A percentile compares a stretch with the other conserved stretches of the same genome.
Conservation (phyloP, 768 basidiomycete species). For the Infundibulicybe gibba region DNA sequence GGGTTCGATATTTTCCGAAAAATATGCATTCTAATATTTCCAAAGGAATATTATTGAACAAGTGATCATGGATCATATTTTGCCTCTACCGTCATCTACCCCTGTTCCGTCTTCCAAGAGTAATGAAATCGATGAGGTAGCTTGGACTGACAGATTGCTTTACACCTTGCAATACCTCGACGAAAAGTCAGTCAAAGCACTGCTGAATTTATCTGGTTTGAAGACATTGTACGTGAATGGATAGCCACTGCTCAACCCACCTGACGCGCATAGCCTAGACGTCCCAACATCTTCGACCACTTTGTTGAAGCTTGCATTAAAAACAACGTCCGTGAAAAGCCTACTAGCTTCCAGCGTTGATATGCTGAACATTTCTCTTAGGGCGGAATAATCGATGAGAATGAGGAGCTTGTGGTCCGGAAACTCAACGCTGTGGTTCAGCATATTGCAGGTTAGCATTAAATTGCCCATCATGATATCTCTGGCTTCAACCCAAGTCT, state of each 20-base stretch:
- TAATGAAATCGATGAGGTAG: constrained; percentile 66
- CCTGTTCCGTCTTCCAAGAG: constrained; percentile 41
- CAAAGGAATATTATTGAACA: constrained; percentile 60
- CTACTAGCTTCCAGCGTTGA: neutral
- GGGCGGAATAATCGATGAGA: constrained; percentile 89
- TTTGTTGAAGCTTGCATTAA: constrained; percentile 73
- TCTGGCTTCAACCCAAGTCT: constrained; percentile 4
- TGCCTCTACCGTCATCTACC: constrained; percentile 66
- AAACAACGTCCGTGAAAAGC: constrained; percentile 68
- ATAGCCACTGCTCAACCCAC: neutral
- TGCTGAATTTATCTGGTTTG: constrained; percentile 63
- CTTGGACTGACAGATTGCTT: constrained; percentile 85
- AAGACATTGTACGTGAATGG: constrained; percentile 50
- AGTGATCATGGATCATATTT: constrained; percentile 67
- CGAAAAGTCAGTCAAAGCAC: constrained; percentile 48
- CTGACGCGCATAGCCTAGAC: constrained; percentile 29
- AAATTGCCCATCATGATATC: neutral
- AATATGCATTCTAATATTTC: neutral
- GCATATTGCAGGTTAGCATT: constrained; percentile 54
- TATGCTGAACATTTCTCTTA: constrained; percentile 23
- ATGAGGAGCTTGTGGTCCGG: constrained; percentile 60
- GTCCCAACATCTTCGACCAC: constrained; percentile 66
- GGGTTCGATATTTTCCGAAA: constrained; percentile 7
- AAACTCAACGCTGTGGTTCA: constrained; percentile 53
- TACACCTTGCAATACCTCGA: constrained; percentile 68